Percentiles rank a stretch among this genome's conserved stretches.
phyloP scores from a whole-genome alignment of 805 yeast genomes.

The Zygoascus biomembranicola region DNA sequence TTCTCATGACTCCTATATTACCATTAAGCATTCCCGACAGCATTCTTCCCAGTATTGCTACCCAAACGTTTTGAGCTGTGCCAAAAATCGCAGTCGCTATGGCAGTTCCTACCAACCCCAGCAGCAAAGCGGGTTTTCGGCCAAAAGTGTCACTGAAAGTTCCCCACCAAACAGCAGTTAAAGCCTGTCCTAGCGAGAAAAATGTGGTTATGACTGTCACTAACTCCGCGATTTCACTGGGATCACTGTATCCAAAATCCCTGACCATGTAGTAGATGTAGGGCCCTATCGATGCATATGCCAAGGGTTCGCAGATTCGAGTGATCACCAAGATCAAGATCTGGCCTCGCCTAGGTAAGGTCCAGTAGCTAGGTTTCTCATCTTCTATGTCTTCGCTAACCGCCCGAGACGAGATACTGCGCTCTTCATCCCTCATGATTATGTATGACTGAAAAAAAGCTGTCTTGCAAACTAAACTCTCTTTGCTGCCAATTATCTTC shows the following conservation, averaged over 20 bases:
- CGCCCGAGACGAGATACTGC: not conserved
- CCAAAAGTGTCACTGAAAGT: slow-evolving; percentile 45
- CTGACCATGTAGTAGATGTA: slow-evolving; percentile 56
- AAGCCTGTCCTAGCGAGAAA: slow-evolving; percentile 52
- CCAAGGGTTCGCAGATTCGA: slow-evolving; percentile 53
- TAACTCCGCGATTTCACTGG: slow-evolving; percentile 25
- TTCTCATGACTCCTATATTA: slow-evolving; percentile 54
- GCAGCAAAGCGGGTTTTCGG: slow-evolving; percentile 43
- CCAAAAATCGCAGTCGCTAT: slow-evolving; percentile 44
- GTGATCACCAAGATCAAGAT: slow-evolving; percentile 16
- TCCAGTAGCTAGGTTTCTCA: slow-evolving; percentile 14
- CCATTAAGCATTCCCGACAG: slow-evolving; percentile 52
- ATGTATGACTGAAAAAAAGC: not conserved
- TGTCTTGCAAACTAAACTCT: too few relatives aligned
- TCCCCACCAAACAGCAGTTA: slow-evolving; percentile 55
- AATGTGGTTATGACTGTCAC: slow-evolving; percentile 45
- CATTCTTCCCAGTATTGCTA: slow-evolving; percentile 46
- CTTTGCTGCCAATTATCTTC: not conserved
- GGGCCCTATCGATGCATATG: slow-evolving; percentile 56
- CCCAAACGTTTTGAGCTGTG: slow-evolving; percentile 42
- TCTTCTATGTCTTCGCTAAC: not conserved
- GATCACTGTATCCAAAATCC: slow-evolving; percentile 37
- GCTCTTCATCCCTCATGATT: not conserved
- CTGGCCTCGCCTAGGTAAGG: slow-evolving; percentile 18
- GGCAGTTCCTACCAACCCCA: slow-evolving; percentile 47